Base-by-base conservation (phyloP, 108 stramenopile genomes). In the Cyclostephanos invisitatus region DNA sequence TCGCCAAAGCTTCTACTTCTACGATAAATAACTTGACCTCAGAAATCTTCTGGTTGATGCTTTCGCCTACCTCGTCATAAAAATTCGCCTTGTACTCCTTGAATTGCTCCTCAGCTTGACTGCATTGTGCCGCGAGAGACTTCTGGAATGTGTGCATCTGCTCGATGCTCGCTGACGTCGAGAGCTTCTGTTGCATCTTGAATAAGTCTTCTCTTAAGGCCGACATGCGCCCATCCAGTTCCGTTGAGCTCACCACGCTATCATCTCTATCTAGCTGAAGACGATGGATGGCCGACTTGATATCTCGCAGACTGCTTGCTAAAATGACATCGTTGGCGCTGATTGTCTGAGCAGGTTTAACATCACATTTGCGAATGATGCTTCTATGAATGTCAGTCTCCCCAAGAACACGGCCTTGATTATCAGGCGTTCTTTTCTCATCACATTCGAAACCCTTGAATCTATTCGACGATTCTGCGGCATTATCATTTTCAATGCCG, bases 1-100 rank as follows among this genome's bases (percentile, higher is more conserved):
- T 84, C 49, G 76, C 53, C 21, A 77, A 46, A 20, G 27, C 49
- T 61, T 84, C 83, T 18, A 80, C 51, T 36, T 75, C 68, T 8
- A 20, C 53, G 68, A 80, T 72, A 53, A 74, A 80, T 5, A 64
- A 29, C 75, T 76, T 62, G 24, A 84, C 44, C 58, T 84, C 70
- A 11, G 40, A 48, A 1, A 75, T 46, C 36, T 70, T 63, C 14
- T 59, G 47, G 21, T 75, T 42, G 24, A 80, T 71, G n/a, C 49
- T 55, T 50, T 29, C 46, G 28, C 70, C 68, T n/a, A 80, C 64
- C 56, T 80, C 68, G n/a, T 55, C 51, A 8, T 61, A 50, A 17
- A 80, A 70, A 22, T 15, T 71, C 4, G 54, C 27, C 55, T 70
- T 68, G 49, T 40, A 70, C 5, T 64, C 69, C 21, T 70, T 17